Evolutionary conservation across 2,329 filamentous ascomycete species (phyloP).

Genomic region (Cadophora sp.): DNA sequence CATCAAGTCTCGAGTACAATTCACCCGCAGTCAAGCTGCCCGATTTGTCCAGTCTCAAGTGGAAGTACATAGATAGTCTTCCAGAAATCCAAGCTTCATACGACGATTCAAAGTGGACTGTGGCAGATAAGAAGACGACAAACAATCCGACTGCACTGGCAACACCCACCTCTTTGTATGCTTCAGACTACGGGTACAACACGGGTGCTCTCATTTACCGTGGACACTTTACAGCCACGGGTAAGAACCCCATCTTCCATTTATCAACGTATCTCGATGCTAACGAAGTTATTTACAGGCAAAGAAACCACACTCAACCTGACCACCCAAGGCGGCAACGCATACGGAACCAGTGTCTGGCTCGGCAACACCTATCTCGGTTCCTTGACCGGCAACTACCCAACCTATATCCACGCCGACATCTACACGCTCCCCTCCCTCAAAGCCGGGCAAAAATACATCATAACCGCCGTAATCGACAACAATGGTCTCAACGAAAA

Average conservation of each 20-base stretch:
- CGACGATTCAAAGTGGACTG: slow-evolving; percentile 71
- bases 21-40: slow-evolving; percentile 61
- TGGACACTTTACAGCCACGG: slow-evolving; percentile 69
- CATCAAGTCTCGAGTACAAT: slow-evolving; percentile 56
- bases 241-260: slow-evolving; percentile 43
- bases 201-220: slow-evolving; percentile 71
- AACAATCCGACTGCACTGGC: slow-evolving; percentile 40
- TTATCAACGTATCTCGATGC: not conserved
- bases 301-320: slow-evolving; percentile 60
- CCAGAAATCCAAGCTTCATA: slow-evolving; percentile 69
- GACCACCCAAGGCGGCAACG: slow-evolving; percentile 67
- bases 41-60: slow-evolving; percentile 59
- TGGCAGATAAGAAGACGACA: slow-evolving; percentile 45
- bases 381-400: slow-evolving; percentile 63
- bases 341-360: slow-evolving; percentile 70
- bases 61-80: slow-evolving; percentile 73
- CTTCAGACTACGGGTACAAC: slow-evolving; percentile 75
- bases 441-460: slow-evolving; percentile 54
- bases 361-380: slow-evolving; percentile 66
- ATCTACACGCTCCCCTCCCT: slow-evolving; percentile 51
- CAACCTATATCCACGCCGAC: slow-evolving; percentile 65
- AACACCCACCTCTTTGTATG: slow-evolving; percentile 65
- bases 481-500: slow-evolving; percentile 74
- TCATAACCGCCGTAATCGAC: slow-evolving; percentile 73
- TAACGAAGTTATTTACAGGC: not conserved